A percentile compares a stretch with the other conserved stretches of the same genome.
phyloP scores from a whole-genome alignment of 2,329 filamentous ascomycete species.

The Aspergillus nomiae region DNA sequence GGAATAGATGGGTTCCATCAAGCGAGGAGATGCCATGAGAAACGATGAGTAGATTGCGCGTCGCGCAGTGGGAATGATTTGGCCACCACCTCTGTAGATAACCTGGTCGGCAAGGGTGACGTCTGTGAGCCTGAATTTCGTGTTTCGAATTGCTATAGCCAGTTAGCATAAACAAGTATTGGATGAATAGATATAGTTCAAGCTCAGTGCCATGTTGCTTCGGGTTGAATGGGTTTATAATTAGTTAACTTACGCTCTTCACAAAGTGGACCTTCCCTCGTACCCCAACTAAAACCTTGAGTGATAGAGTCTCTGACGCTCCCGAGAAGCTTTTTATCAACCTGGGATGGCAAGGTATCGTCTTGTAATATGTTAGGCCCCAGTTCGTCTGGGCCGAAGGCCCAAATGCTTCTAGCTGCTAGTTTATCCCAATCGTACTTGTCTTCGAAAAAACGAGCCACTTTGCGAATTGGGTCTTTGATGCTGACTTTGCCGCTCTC shows the following conservation, averaged over 20 bases:
- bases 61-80: conserved; percentile 94
- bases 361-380: conserved; percentile 96
- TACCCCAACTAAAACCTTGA: conserved; percentile 96
- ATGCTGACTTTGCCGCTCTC: conserved; percentile 89
- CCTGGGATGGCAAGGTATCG: conserved; percentile 90
- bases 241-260: conserved; percentile 78
- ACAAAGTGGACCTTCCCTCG: conserved; percentile 90
- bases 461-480: conserved; percentile 87
- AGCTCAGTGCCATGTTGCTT: not conserved
- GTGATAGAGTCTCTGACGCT: conserved; percentile 89
- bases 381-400: conserved; percentile 93
- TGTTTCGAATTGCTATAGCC: conserved; percentile 82
- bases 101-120: conserved; percentile 82
- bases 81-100: conserved; percentile 92
- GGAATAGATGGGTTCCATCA: conserved; percentile 96
- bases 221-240: not conserved
- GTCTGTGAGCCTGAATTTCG: conserved; percentile 95
- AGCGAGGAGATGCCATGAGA: conserved; percentile 89
- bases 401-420: conserved; percentile 94
- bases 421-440: conserved; percentile 97
- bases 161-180: conserved; percentile 22
- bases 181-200: not conserved
- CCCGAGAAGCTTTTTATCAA: conserved; percentile 87
- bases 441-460: conserved; percentile 95
- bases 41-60: conserved; percentile 95